Evolutionary conservation across 805 yeast species (phyloP).

Genomic region (Ogataea sp.): DNA sequence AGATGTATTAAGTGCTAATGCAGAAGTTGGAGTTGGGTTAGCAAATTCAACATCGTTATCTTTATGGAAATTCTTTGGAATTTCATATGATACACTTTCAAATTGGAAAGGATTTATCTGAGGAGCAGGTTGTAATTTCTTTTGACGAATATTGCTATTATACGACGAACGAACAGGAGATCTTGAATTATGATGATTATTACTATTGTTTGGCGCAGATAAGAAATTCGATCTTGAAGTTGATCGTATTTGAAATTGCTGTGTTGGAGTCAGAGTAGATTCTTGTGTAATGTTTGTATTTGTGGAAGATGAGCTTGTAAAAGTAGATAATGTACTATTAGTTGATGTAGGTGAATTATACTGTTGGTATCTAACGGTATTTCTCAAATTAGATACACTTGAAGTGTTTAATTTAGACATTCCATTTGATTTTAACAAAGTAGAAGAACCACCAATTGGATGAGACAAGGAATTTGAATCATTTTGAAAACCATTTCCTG

Average conservation of each 20-base stretch:
- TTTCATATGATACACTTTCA: constrained; percentile 23
- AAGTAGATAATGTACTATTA: background rate
- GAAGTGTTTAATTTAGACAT: constrained; percentile 1
- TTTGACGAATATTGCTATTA: background rate
- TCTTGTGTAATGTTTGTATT: too few relatives aligned
- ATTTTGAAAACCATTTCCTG: too few relatives aligned
- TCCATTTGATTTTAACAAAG: background rate
- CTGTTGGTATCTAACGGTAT: constrained; percentile 1
- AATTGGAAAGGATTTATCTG: constrained; percentile 21
- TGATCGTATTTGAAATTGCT: too few relatives aligned
- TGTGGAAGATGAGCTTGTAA: background rate
- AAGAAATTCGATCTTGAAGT: too few relatives aligned
- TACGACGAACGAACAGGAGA: too few relatives aligned
- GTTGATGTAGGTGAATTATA: background rate
- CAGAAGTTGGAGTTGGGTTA: constrained; percentile 1
- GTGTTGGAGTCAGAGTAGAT: too few relatives aligned
- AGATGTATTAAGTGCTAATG: too few relatives aligned
- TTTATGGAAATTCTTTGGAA: constrained; percentile 20
- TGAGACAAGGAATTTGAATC: too few relatives aligned
- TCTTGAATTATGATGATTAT: too few relatives aligned
- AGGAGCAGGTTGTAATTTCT: background rate
- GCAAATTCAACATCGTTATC: constrained; percentile 4
- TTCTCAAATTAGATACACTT: background rate
- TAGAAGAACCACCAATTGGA: too few relatives aligned
- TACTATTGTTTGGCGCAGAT: too few relatives aligned